Base-by-base conservation (phyloP, 2,329 filamentous ascomycete species). In the Exophiala sp. region DNA sequence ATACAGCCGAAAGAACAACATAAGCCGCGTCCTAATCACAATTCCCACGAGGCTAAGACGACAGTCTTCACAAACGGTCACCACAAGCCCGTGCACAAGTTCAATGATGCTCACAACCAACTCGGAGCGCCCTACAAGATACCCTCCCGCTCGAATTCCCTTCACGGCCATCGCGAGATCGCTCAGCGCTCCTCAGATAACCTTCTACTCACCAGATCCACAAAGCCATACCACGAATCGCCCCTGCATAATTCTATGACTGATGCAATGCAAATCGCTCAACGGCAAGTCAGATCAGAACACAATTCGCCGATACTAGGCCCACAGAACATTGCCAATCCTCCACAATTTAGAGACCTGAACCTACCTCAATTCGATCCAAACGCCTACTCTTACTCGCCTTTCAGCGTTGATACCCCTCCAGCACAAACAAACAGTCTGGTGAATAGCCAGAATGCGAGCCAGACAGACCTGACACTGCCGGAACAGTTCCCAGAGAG, bases 31-130 rank as follows among this genome's bases (percentile, higher is more conserved):
- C 72, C 84, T 45, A 79, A 78, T 39, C 48, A 57, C 32, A 62
- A 64, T 32, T 54, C 74, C 78, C 43, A 78, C 78, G 83, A 86
- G 48, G 78, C 76, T 54, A 79, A 77, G 29, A 69, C 85, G 63
- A 84, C 80, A 14, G 74, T 83, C 54, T 84, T 84, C 65, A 75
- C 80, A 18, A 84, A 85, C 64, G 82, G 82, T 54, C 82, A 85
- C 62, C 82, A 85, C 70, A 84, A 84, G 70, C 82, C 82, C 9
- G 79, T 78, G 47, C 82, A 85, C 65, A 81, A 82, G 61, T 81
- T 83, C 69, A 85, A 85, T 69, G 80, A 84, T 66, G 81, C 81
- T 55, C 82, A 85, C 64, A 80, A 84, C 56, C 82, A 78, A 52
- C 58, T 61, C 35, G 82, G 82, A 54, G 71, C 79, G 61, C 83